Conservation (phyloP, 2,329 filamentous ascomycete genomes). For the Fusarium sp. region DNA sequence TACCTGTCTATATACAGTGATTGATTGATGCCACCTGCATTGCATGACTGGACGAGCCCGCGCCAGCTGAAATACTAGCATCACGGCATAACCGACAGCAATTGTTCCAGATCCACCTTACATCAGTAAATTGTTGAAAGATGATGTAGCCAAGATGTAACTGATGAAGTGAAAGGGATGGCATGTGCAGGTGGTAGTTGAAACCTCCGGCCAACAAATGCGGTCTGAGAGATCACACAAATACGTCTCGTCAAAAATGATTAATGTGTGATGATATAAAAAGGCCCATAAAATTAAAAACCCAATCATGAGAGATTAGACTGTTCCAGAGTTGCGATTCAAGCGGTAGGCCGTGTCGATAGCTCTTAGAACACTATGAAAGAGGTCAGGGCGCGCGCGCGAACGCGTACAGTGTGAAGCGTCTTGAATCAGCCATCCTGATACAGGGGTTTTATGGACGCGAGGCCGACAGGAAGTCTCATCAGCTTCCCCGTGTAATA, state of each 20-base stretch:
- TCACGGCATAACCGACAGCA: conserved; percentile 22
- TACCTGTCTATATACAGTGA: too few species aligned
- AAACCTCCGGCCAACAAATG: conserved; percentile 20
- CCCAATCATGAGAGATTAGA: too few species aligned
- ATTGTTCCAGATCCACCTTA: conserved; percentile 13
- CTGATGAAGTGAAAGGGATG: not conserved
- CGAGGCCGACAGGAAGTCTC: conserved; percentile 36
- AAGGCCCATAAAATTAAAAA: too few species aligned
- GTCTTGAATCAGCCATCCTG: not conserved
- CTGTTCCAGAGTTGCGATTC: conserved; percentile 39
- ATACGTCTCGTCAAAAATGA: conserved; percentile 16
- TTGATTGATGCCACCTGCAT: too few species aligned
- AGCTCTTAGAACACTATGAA: conserved; percentile 7
- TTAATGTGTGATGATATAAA: conserved; percentile 34
- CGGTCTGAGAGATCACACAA: conserved; percentile 32
- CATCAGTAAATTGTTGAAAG: conserved; percentile 12
- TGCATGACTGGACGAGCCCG: not conserved
- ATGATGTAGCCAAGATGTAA: conserved; percentile 28
- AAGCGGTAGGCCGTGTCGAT: conserved; percentile 45
- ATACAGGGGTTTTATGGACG: conserved; percentile 29
- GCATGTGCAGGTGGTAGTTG: not conserved
- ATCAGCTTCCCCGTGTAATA: conserved; percentile 38
- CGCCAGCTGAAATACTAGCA: conserved; percentile 4
- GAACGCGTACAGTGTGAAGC: conserved; percentile 46
- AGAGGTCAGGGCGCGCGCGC: not conserved